Base-by-base conservation (phyloP, 176 grass and related monocot genomes). In the Hyparrhenia diplandra region DNA sequence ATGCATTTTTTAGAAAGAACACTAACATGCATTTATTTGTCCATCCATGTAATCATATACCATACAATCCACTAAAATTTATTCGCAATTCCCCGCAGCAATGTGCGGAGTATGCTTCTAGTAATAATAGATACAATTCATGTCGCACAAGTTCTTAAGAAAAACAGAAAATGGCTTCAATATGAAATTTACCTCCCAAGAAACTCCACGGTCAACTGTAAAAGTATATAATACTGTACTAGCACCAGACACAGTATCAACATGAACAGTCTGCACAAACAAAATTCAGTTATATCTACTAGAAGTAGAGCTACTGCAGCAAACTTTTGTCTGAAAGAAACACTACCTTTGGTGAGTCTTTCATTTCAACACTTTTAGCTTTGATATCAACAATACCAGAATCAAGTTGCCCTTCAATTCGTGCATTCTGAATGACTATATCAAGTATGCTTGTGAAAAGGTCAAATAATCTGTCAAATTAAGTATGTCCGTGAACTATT, bases 351-450 rank as follows among this genome's bases (percentile, higher is more conserved):
- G 95, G 95, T 35, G 87, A 63, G 68, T 82, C 85, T 81, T 87
- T 89, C 85, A 94, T 82, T 85, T 97, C 84, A 18, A 97, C 87
- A 63, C 70, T 75, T 51, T 92, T 94, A 79, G 87, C 95, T 88
- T 85, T 94, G 42, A 97, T 94, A 85, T 97, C 95, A 81, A 97
- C 90, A 82, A 97, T 97, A 59, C 95, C 95, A 80, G 90, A 97
- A 80, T 98, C 95, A 88, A 95, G 84, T 69, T 93, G 88, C 28
- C 95, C 95, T 87, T 98, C 95, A 79, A 46, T 93, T 70, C 86
- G 92, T 52, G 92, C 95, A 70, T 88, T 93, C 67, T 91, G 90
- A 87, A 98, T 75, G 20, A 92, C 64, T 74, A 93, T 49, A 86
- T 95, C 92, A 51, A 95, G 88, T 55, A 83, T 91, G 65, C 90